Base-by-base conservation (phyloP, 768 basidiomycete genomes). In the Boletus speciosus region DNA sequence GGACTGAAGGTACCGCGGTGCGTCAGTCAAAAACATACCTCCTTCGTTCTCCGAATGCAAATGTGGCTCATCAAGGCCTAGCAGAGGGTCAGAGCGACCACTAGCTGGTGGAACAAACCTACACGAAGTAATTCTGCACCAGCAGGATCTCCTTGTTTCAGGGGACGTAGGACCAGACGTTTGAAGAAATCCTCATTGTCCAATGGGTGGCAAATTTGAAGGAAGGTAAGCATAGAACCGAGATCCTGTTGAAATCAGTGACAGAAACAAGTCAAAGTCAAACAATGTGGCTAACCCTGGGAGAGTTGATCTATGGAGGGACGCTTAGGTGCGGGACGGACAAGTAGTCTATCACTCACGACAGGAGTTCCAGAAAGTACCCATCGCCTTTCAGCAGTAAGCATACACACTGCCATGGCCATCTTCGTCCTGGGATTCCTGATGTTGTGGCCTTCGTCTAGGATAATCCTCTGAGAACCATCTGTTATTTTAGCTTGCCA, bases 381-480 rank as follows among this genome's bases (percentile, higher is more conserved):
- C 90, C 90, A 93, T 43, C 90, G 85, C 55, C 86, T 81, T 60
- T 93, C 80, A 0, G 86, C 87, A 16, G 71, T 70, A 23, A 93
- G 73, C 16, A 68, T 81, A 53, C 76, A 83, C 2, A 85, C 82
- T 0, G 88, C 85, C 60, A 78, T 75, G 9, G 90, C 79, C 81
- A 89, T 90, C 74, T 93, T 91, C 0, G 93, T 92, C 68, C 79
- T 87, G 3, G 89, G 81, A 66, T 96, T 97, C 48, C 92, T 83
- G 57, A 97, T 86, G 25, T 66, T 84, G 64, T 97, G 94, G 0
- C 91, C 94, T 71, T 97, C 94, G 59, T 97, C 94, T 5, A 95
- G 74, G 21, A 96, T 82, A 39, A 95, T 67, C 53, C 94, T 77
- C 85, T 89, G 53, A 16, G 11, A 46, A 15, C 8, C 14, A 54